Base-by-base conservation (phyloP, 495 filamentous ascomycete genomes). In the Penicillium pancosmium region DNA sequence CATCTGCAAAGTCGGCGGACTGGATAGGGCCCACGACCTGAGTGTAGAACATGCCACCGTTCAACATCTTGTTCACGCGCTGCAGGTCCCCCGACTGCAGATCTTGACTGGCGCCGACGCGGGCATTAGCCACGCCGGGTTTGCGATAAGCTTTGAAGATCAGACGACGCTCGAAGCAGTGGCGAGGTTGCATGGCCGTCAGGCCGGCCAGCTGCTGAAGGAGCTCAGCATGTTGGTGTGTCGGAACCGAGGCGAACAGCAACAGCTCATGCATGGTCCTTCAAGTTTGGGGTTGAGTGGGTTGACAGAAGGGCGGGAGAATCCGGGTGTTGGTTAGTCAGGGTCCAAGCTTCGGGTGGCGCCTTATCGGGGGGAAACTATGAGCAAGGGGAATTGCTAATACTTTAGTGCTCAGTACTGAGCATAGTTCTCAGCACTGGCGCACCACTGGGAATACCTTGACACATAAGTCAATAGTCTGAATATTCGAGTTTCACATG, bases 121-220 rank as follows among this genome's bases (percentile, higher is more conserved):
- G 78, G 18, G 64, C 55, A 52, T 67, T 71, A 67, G 64, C 61
- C 47, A 72, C 55, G 19, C 71, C 70, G 19, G 77, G 71, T 58
- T 75, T 80, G 57, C 82, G 76, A 52, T 73, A 78, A 36, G 88
- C 87, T 66, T 85, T 86, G 79, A 86, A 91, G 57, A 90, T 70
- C 61, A 89, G 72, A 63, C 85, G 84, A 52, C 86, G 83, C 65
- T 88, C 82, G 46, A 84, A 57, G 54, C 82, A 72, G 56, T 76
- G 78, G 60, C 79, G 74, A 23, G 88, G 88, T 57, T 86, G 83
- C 84, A 88, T 87, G 59, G 84, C 84, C 27, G 86, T 83, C 55
- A 90, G 69, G 47, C 86, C 88, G 21, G 86, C 81, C 53, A 91
- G 79, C 65, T 90, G 84, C 54, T 87, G 82, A 50, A 89, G 76